Base-by-base conservation (phyloP, 2,329 filamentous ascomycete species). In the Magnaporthiopsis poae region DNA sequence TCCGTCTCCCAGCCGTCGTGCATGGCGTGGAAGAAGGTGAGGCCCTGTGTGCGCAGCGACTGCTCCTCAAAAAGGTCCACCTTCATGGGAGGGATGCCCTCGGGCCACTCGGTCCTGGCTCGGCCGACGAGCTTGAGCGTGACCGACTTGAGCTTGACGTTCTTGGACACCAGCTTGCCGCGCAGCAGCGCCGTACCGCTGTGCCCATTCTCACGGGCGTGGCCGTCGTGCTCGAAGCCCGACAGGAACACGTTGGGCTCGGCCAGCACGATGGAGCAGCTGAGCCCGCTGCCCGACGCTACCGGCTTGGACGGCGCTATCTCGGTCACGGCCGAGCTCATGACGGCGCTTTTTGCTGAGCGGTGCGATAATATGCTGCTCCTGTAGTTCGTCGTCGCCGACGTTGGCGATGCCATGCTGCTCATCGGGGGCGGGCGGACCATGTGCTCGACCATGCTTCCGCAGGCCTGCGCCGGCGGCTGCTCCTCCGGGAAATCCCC, bases 51-150 rank as follows among this genome's bases (percentile, higher is more conserved):
- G 77, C 96, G 89, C 68, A 98, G 83, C 3, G 88, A 91, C 71
- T 95, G 90, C 69, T 91, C 90, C 74, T 98, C 92, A 72, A 87
- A 89, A 65, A 91, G 87, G 60, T 96, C 90, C 0, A 89, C 84
- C 76, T 96, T 96, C 67, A 89, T 84, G 0, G 93, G 92, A 3
- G 95, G 94, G 36, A 98, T 95, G 64, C 92, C 92, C 80, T 98
- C 95, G 21, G 95, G 94, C 95, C 95, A 99, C 74, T 96, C 92
- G 1, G 95, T 98, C 69, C 90, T 86, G 3, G 92, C 91, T 74
- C 88, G 89, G 36, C 94, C 95, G 60, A 88, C 86, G 71, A 99
- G 90, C 72, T 91, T 94, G 65, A 99, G 81, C 7, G 90, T 92
- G 31, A 99, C 86, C 4, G 91, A 89, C 80, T 96, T 97, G 71